phyloP scores from a whole-genome alignment of 2,329 filamentous ascomycete species.

The Colletotrichum abscissum region DNA sequence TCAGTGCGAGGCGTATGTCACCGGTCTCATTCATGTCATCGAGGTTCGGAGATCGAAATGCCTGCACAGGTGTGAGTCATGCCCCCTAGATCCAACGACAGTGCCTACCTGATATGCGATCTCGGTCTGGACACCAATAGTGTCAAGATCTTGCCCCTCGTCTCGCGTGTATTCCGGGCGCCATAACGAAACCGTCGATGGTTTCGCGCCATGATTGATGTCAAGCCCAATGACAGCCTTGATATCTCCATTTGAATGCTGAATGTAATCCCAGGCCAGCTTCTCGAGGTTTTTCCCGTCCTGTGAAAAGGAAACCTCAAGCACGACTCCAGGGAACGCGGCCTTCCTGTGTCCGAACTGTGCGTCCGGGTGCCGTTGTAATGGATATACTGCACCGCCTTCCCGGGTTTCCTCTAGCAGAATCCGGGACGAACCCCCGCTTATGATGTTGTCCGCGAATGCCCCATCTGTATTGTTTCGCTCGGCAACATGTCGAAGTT shows the following conservation, averaged over 20 bases:
- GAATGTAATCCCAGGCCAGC: conserved; percentile 38
- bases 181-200: conserved; percentile 36
- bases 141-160: not conserved
- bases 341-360: conserved; percentile 30
- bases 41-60: not conserved
- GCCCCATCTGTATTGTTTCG: not conserved
- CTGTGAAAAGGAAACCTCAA: conserved; percentile 38
- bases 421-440: not conserved
- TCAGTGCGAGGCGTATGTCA: not conserved
- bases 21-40: not conserved
- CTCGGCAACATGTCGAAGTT: too few species aligned
- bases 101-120: not conserved
- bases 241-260: conserved; percentile 35
- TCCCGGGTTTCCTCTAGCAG: not conserved
- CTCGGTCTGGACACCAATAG: not conserved
- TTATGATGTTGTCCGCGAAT: not conserved
- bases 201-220: conserved; percentile 24
- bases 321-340: conserved; percentile 34
- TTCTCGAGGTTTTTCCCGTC: conserved; percentile 35
- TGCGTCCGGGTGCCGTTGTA: conserved; percentile 33
- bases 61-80: not conserved
- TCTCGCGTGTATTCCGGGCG: conserved; percentile 19
- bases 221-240: conserved; percentile 37
- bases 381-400: not conserved
- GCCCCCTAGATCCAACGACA: not conserved